These are phyloP conservation scores for Heritiera fomes DNA, from an alignment of 345 rosid genomes.

Conservation along the genomic window DNA sequence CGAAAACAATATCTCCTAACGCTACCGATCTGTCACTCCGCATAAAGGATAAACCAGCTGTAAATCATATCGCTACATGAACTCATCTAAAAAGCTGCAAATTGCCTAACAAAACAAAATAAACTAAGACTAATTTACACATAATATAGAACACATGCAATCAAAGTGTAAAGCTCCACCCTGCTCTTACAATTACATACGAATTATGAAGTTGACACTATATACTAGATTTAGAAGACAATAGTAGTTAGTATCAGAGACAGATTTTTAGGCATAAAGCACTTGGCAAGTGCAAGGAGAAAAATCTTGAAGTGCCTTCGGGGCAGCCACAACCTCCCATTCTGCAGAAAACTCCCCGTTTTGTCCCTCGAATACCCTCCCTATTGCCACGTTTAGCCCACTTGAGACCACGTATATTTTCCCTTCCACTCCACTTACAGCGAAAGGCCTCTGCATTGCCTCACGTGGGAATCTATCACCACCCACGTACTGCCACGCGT, in stretches of 20 bases:
- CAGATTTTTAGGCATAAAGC: slow-evolving; percentile 42
- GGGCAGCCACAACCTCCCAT: slow-evolving; percentile 52
- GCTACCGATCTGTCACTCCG: background rate
- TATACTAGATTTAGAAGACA: background rate
- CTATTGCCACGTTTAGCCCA: slow-evolving; percentile 59
- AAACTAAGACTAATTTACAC: background rate
- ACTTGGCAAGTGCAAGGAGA: slow-evolving; percentile 62
- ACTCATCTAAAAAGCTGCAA: background rate
- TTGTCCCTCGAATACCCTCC: slow-evolving; percentile 33
- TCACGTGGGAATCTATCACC: slow-evolving; percentile 57
- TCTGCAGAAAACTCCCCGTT: slow-evolving; percentile 34
- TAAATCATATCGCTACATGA: background rate
- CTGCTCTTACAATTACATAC: background rate
- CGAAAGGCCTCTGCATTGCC: slow-evolving; percentile 50
- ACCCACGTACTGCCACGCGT: slow-evolving; percentile 57
- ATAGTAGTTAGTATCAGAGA: background rate
- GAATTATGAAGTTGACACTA: background rate
- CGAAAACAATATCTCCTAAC: background rate
- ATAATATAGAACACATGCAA: background rate
- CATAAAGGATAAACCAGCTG: background rate
- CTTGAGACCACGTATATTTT: slow-evolving; percentile 54
- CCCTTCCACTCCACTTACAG: slow-evolving; percentile 48
- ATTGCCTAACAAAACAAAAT: background rate
- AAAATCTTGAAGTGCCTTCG: slow-evolving; percentile 39
- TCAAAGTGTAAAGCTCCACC: background rate